Base-by-base conservation (phyloP, 225 moss, liverwort and hornwort species). In the Pseudoscleropodium purum region DNA sequence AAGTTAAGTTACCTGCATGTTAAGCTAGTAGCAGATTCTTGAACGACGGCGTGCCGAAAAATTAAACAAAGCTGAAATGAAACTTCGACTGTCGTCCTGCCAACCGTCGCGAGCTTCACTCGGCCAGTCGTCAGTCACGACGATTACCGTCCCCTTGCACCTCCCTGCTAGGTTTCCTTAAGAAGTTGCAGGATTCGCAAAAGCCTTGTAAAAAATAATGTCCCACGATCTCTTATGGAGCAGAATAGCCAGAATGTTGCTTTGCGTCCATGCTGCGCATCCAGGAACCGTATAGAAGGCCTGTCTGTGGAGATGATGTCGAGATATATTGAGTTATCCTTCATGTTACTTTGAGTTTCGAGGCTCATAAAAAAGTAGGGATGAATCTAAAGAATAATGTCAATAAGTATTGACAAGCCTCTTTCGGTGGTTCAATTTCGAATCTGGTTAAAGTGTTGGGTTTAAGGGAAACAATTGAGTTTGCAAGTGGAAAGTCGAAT, bases 141-240 rank as follows among this genome's bases (percentile, higher is more conserved):
- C 88, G 79, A 88, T 91, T 91, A 82, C 89, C 73, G 89, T 91
- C 88, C 47, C 83, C 82, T 87, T 84, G 90, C 87, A 87, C 84
- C 86, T 86, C 86, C 59, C 60, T 39, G 79, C 23, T 83, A 34
- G 66, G 43, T 60, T 90, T 85, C 70, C 85, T 88, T 90, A 74
- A 20, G 87, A 49, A 82, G 30, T 61, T 80, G 27, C 39, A 81
- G 81, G 60, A 75, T 75, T 89, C 60, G 86, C 81, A 61, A 84
- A 57, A 37, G 26, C 84, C 89, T 75, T 75, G 18, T 39, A 60
- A 37, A 54, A 84, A 36, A 23, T 15, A 65, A 86, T 51, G 63
- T 63, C 15, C 41, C n/a, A 70, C 43, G 33, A 84, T 47, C 47
- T 65, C 31, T 68, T 75, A 66, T 43, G 59, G 36, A 74, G 74